Conservation (phyloP, 2,329 filamentous ascomycete genomes). For the Coleophoma cylindrospora region DNA sequence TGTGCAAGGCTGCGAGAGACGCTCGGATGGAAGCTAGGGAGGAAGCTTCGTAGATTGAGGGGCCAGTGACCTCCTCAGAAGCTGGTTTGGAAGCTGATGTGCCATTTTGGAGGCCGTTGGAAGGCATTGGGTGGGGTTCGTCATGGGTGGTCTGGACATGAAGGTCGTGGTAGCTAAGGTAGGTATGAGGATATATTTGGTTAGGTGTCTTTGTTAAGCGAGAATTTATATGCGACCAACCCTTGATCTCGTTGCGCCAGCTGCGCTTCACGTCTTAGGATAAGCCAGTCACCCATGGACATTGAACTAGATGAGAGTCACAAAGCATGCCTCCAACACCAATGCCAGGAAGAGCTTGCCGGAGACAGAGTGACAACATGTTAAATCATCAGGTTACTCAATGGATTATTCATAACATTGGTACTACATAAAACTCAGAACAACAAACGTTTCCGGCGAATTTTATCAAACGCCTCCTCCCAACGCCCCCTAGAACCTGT, state of each 20-base stretch:
- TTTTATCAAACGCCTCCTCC: too few species aligned
- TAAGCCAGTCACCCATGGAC: too few species aligned
- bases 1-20: slow-evolving; percentile 69
- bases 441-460: too few species aligned
- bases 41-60: slow-evolving; percentile 60
- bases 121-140: slow-evolving; percentile 27
- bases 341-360: too few species aligned
- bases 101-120: slow-evolving; percentile 27
- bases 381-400: too few species aligned
- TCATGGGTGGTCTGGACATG: slow-evolving; percentile 17
- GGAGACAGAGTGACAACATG: too few species aligned
- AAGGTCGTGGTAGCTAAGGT: not conserved
- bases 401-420: too few species aligned
- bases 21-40: slow-evolving; percentile 76
- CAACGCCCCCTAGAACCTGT: too few species aligned
- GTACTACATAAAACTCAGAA: too few species aligned
- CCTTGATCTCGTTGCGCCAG: not conserved
- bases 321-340: too few species aligned
- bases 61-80: slow-evolving; percentile 8
- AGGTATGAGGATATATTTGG: slow-evolving; percentile 1
- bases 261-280: not conserved
- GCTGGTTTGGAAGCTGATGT: slow-evolving; percentile 10
- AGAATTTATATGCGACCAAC: not conserved
- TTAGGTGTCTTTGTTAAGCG: slow-evolving; percentile 1
- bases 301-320: too few species aligned